A percentile compares a stretch with the other conserved stretches of the same genome.
These are phyloP conservation scores for Bretziella fagacearum DNA, from an alignment of 2,329 filamentous ascomycete genomes.

Conservation along the genomic window DNA sequence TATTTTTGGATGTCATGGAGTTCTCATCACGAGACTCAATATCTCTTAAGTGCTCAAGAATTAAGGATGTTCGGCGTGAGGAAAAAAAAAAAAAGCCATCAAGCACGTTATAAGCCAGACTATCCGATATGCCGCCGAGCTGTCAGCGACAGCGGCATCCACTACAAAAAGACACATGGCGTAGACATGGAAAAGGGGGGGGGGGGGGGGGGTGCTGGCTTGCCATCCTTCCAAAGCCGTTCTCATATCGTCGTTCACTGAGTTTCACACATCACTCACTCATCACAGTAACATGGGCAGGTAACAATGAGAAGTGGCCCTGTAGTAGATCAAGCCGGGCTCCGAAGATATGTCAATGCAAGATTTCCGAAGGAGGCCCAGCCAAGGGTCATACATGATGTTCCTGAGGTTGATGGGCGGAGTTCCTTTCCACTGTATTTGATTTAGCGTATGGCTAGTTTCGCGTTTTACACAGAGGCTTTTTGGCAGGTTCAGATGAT, in stretches of 20 bases:
- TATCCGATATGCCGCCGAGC: constrained; percentile 1
- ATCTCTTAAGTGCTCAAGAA: neutral
- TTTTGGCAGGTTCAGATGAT: neutral
- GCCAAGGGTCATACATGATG: no score
- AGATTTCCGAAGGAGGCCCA: neutral
- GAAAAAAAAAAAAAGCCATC: neutral
- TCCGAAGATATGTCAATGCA: constrained; percentile 1
- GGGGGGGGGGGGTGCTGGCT: no score
- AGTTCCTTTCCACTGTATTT: neutral
- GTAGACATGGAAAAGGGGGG: neutral
- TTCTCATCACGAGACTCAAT: neutral
- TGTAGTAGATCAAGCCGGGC: neutral
- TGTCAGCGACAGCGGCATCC: neutral
- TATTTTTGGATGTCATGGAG: neutral
- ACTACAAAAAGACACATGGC: neutral
- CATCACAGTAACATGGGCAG: neutral
- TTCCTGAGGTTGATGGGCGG: no score
- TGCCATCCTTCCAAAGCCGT: neutral
- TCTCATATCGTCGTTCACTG: neutral
- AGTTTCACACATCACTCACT: neutral
- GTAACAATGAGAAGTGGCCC: neutral
- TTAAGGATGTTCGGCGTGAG: neutral
- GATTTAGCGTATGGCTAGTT: neutral
- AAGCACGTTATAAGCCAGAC: neutral
- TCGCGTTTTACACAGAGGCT: neutral